A percentile compares a stretch with the other conserved stretches of the same genome.
Evolutionary conservation across 164 flowering plant genomes (phyloP).

Genomic region (Chloranthus sessilifolius): DNA sequence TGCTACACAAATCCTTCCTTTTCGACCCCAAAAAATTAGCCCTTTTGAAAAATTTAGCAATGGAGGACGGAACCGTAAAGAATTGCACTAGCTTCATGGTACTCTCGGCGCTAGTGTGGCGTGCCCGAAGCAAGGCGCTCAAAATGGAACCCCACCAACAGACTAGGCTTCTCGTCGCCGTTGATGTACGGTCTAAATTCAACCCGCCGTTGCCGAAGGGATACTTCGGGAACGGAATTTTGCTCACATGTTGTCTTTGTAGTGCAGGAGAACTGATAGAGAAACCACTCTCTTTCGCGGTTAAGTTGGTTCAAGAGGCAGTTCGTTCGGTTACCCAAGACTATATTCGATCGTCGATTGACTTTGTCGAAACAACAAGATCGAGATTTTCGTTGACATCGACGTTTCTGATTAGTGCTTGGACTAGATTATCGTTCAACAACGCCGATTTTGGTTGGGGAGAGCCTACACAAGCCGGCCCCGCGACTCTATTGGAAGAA

Average conservation of each 20-base stretch:
- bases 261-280: constrained; percentile 16
- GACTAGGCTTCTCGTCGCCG: constrained; percentile 16
- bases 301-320: constrained; percentile 14
- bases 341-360: constrained; percentile 19
- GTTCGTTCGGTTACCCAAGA: constrained; percentile 13
- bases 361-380: constrained; percentile 16
- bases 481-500: constrained; percentile 9
- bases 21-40: constrained; percentile 8
- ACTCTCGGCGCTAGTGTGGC: constrained; percentile 16
- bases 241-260: constrained; percentile 5
- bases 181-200: constrained; percentile 20
- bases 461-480: constrained; percentile 11
- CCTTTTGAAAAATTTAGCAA: constrained; percentile 7
- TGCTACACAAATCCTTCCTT: constrained; percentile 12
- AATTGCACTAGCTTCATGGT: constrained; percentile 18
- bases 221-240: constrained; percentile 21
- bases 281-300: constrained; percentile 18
- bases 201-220: constrained; percentile 21
- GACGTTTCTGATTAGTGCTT: constrained; percentile 19
- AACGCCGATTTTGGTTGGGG: constrained; percentile 28
- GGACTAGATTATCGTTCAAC: constrained; percentile 20
- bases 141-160: constrained; percentile 15
- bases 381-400: constrained; percentile 11
- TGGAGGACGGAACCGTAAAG: constrained; percentile 11
- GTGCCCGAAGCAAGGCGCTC: constrained; percentile 20